These are phyloP conservation scores for Cicer cuneatum DNA, from an alignment of 306 rosid species.

Conservation along the genomic window DNA sequence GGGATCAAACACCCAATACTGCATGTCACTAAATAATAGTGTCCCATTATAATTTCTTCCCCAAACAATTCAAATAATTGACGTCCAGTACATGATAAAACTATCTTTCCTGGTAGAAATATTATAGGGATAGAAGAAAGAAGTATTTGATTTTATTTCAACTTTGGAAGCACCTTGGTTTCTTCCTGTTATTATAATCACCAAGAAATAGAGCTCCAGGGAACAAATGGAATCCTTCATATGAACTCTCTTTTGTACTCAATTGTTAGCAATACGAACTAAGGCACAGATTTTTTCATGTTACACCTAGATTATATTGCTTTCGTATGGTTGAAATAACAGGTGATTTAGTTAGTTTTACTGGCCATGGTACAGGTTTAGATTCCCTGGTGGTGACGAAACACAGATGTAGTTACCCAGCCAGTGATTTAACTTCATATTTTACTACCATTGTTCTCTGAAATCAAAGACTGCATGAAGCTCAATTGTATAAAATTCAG, in stretches of 20 bases:
- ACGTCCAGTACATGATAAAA: too few relatives aligned
- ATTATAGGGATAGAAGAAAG: too few relatives aligned
- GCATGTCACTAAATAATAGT: too few relatives aligned
- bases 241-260: neutral
- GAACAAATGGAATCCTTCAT: neutral
- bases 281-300: neutral
- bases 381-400: neutral
- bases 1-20: too few relatives aligned
- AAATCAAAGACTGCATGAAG: neutral
- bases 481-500: neutral
- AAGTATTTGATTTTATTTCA: neutral
- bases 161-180: neutral
- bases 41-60: too few relatives aligned
- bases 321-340: constrained; percentile 2
- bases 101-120: too few relatives aligned
- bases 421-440: neutral
- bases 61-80: too few relatives aligned
- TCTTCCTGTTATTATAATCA: neutral
- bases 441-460: neutral
- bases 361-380: neutral
- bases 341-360: neutral
- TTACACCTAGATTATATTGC: constrained; percentile 5
- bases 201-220: neutral
- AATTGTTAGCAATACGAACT: neutral
- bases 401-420: neutral